These are phyloP conservation scores for Acidomyces sp. DNA, from an alignment of 495 filamentous ascomycete species.

Conservation along the genomic window DNA sequence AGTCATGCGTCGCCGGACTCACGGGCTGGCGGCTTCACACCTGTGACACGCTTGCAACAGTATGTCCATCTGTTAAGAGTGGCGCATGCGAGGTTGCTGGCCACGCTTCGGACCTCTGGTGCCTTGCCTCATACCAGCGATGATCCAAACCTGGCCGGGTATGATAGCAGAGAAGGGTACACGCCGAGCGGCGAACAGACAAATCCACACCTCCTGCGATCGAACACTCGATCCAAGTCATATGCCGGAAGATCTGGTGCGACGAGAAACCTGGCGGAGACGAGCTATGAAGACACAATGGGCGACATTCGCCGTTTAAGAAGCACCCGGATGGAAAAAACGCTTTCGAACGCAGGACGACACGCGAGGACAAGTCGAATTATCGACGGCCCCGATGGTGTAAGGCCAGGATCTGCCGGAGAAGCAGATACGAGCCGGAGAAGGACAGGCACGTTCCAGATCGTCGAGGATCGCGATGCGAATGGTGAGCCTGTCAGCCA, in stretches of 20 bases:
- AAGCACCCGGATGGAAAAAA: conserved; percentile 86
- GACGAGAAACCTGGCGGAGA: conserved; percentile 35
- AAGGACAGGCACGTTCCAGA: conserved; percentile 50
- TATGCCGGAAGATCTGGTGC: conserved; percentile 42
- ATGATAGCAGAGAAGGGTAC: conserved; percentile 53
- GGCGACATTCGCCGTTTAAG: conserved; percentile 84
- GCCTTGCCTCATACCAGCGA: conserved; percentile 63
- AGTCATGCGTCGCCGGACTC: conserved; percentile 31
- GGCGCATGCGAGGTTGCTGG: conserved; percentile 76
- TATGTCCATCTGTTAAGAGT: conserved; percentile 88
- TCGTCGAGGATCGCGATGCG: conserved; percentile 73
- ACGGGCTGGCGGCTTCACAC: conserved; percentile 39
- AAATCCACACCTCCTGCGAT: conserved; percentile 41
- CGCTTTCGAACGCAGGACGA: conserved; percentile 78
- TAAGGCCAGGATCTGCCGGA: conserved; percentile 67
- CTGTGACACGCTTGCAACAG: conserved; percentile 73
- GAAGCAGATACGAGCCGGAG: conserved; percentile 42
- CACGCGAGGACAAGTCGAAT: conserved; percentile 84
- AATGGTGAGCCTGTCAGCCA: conserved; percentile 60
- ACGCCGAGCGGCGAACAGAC: conserved; percentile 28
- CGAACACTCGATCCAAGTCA: conserved; percentile 60
- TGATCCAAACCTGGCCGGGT: conserved; percentile 55
- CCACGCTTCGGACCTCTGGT: conserved; percentile 70
- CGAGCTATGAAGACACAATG: conserved; percentile 87
- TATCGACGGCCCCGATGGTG: conserved; percentile 79